Base-by-base conservation (phyloP, 176 grass and related monocot genomes). In the Oryza longistaminata region DNA sequence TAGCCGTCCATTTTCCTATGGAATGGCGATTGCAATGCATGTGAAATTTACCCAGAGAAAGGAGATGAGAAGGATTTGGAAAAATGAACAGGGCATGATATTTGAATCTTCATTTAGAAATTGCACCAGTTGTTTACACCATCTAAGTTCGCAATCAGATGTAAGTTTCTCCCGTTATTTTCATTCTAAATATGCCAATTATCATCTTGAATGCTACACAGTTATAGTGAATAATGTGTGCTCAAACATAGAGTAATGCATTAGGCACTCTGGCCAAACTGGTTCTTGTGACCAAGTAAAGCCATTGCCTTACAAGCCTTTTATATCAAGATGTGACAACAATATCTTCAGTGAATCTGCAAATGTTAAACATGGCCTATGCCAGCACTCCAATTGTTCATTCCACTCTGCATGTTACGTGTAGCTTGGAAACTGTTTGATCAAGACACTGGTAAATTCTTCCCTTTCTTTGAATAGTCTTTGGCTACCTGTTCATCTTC, bases 251-350 rank as follows among this genome's bases (percentile, higher is more conserved):
- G 43, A 52, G 34, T 34, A 43, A 35, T 76, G 45, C 34, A 87
- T 62, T 48, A 33, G 52, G 25, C 60, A 9, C 48, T 73, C 65
- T 86, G 42, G 39, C 17, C 65, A 82, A 62, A 44, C 48, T 26
- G 24, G 62, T 76, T 76, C 11, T 70, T 70, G 71, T 70, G 79
- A 55, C 45, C 17, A 79, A 49, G 66, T 71, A 64, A 85, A 78
- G 68, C 21, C 1, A 39, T 79, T 73, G 42, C 76, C 68, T 80
- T 73, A 1, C 46, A 74, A 80, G 29, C 60, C 66, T 76, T 75
- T 82, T 76, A 10, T 37, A 9, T 75, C 22, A 67, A 82, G 79
- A 82, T 62, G 78, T 46, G 78, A 64, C 78, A 67, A 15, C 58
- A 74, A 81, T 81, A 80, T 45, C 43, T 70, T 15, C 8, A 14